phyloP scores from a whole-genome alignment of 2,329 filamentous ascomycete genomes.

The Apiospora phragmitis region DNA sequence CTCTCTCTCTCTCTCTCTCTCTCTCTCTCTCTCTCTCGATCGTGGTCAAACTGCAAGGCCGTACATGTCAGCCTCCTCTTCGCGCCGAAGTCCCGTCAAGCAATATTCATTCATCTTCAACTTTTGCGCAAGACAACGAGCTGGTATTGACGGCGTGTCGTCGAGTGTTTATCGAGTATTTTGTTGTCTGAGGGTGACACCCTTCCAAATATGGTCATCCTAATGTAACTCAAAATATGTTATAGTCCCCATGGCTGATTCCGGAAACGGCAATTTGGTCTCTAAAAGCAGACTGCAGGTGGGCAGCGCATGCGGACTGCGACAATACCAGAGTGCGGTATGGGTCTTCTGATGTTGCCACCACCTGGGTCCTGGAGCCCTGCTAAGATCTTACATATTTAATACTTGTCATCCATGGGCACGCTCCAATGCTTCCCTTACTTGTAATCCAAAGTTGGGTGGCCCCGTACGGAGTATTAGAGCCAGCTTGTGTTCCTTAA shows the following conservation, averaged over 20 bases:
- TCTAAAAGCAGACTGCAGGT: background rate
- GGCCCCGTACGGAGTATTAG: background rate
- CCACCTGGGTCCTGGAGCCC: too few relatives aligned
- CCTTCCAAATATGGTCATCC: background rate
- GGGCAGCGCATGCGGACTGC: background rate
- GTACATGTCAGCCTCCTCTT: background rate
- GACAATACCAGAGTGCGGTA: background rate
- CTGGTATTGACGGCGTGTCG: background rate
- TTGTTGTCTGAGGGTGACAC: background rate
- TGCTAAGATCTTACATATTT: conserved; percentile 1
- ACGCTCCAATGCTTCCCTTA: background rate
- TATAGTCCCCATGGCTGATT: background rate
- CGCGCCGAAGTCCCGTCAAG: background rate
- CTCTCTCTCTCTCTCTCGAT: background rate
- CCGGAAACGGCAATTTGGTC: background rate
- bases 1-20: background rate
- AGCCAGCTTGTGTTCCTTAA: too few relatives aligned
- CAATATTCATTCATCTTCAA: background rate
- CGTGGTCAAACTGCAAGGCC: background rate
- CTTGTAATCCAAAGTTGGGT: background rate
- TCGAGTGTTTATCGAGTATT: conserved; percentile 7
- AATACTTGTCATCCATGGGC: background rate
- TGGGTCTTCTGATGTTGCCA: background rate
- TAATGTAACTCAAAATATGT: conserved; percentile 3
- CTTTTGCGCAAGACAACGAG: background rate